Percentiles rank a stretch among this genome's conserved stretches.
Evolutionary conservation across 2,329 filamentous ascomycete species (phyloP).

Genomic region (Hymenoscyphus infarciens): DNA sequence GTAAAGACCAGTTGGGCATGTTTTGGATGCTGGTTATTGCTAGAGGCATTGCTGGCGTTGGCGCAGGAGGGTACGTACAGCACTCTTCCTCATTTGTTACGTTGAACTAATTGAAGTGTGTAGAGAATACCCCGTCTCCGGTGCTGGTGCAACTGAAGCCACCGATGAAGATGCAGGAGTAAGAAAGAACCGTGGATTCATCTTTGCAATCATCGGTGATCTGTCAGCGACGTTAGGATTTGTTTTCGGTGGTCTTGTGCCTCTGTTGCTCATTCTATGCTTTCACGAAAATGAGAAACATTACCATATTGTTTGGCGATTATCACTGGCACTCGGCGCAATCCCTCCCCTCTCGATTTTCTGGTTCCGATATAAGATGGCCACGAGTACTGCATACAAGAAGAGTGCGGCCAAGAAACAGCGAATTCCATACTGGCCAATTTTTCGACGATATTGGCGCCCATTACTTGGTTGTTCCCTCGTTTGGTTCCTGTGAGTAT

Average conservation of each 20-base stretch:
- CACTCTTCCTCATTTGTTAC: neutral
- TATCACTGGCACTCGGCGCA: slow-evolving; percentile 46
- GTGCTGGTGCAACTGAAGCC: slow-evolving; percentile 49
- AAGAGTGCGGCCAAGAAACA: slow-evolving; percentile 25
- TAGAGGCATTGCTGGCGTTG: slow-evolving; percentile 43
- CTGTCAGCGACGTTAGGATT: slow-evolving; percentile 50
- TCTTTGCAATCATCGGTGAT: slow-evolving; percentile 50
- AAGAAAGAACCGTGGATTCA: slow-evolving; percentile 49
- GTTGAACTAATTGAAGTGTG: neutral
- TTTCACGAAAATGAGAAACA: slow-evolving; percentile 45
- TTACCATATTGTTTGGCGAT: slow-evolving; percentile 46
- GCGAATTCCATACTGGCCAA: slow-evolving; percentile 50
- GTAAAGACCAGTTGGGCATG: slow-evolving; percentile 36
- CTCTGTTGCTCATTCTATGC: slow-evolving; percentile 43
- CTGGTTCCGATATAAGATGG: slow-evolving; percentile 51
- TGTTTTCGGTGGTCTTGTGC: slow-evolving; percentile 47
- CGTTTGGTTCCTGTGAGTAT: slow-evolving; percentile 39
- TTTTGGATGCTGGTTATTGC: slow-evolving; percentile 44
- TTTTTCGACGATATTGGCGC: slow-evolving; percentile 63
- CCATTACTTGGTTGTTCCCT: slow-evolving; percentile 38
- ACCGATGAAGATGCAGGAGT: slow-evolving; percentile 46
- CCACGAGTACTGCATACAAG: slow-evolving; percentile 44
- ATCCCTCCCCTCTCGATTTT: slow-evolving; percentile 47
- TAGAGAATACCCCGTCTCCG: slow-evolving; percentile 50
- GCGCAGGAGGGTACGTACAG: slow-evolving; percentile 34